Percentiles rank a stretch among this genome's conserved stretches.
Evolutionary conservation across 2,329 filamentous ascomycete genomes (phyloP).

Genomic region (Microcera coccophila): DNA sequence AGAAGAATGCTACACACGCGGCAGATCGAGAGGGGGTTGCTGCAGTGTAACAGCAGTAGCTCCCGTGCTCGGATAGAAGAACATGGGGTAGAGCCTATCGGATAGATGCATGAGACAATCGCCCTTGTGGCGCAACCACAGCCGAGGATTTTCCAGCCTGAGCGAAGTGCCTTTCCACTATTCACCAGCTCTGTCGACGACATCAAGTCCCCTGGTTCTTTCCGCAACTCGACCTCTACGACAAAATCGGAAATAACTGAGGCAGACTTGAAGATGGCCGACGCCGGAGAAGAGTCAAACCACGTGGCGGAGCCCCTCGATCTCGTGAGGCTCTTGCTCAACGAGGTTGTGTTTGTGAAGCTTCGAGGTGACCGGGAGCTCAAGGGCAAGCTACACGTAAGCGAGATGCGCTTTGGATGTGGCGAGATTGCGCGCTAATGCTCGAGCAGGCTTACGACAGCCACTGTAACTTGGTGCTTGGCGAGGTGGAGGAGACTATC

Average conservation of each 20-base stretch:
- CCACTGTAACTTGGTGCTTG: constrained; percentile 94
- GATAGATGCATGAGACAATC: neutral
- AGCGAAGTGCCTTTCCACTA: neutral
- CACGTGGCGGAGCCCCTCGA: constrained; percentile 89
- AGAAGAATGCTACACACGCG: constrained; percentile 1
- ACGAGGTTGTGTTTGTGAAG: constrained; percentile 97
- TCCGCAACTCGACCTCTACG: neutral
- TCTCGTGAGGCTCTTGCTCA: constrained; percentile 87
- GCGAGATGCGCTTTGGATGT: constrained; percentile 24
- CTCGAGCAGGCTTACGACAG: constrained; percentile 82
- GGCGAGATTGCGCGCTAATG: neutral
- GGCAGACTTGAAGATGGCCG: constrained; percentile 63
- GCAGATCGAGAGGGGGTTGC: neutral
- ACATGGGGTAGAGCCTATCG: neutral
- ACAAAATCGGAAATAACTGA: neutral
- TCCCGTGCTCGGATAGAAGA: neutral
- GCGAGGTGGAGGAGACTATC: constrained; percentile 96
- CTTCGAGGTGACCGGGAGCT: constrained; percentile 91
- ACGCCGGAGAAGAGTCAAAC: constrained; percentile 68
- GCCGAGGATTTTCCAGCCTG: constrained; percentile 5
- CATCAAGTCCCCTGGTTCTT: neutral
- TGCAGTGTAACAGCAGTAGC: constrained; percentile 1
- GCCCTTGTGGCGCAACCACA: neutral
- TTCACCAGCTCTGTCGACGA: constrained; percentile 5
- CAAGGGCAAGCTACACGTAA: constrained; percentile 89